phyloP scores from a whole-genome alignment of 176 grass and related monocot species.

The Triticum aestivum region DNA sequence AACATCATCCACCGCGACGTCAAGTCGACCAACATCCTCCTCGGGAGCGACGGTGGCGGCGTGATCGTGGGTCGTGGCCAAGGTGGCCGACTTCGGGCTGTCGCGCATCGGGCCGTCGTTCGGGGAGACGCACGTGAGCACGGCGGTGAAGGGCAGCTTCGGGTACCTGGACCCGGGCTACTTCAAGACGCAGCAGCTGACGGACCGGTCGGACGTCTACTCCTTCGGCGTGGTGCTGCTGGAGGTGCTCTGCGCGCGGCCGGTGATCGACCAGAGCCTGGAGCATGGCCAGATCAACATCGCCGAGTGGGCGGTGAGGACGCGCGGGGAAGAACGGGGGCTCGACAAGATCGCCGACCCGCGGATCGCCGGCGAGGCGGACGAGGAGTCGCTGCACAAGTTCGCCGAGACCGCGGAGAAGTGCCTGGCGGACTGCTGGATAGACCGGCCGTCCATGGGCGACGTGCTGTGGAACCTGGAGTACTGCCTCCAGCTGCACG shows the following conservation, averaged over 20 bases:
- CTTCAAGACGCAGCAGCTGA: slow-evolving; percentile 74
- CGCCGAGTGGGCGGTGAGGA: slow-evolving; percentile 51
- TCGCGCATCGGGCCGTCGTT: slow-evolving; percentile 55
- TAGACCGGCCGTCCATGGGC: not conserved
- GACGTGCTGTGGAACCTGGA: too few relatives aligned
- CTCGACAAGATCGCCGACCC: slow-evolving; percentile 51
- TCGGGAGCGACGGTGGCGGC: slow-evolving; percentile 29
- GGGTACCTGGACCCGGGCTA: slow-evolving; percentile 68
- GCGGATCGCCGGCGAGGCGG: slow-evolving; percentile 25
- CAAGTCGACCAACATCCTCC: slow-evolving; percentile 78
- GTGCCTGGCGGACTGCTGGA: slow-evolving; percentile 51
- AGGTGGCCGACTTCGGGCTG: slow-evolving; percentile 80
- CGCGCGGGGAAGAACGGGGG: not conserved
- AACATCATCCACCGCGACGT: slow-evolving; percentile 83
- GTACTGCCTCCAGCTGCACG: too few relatives aligned
- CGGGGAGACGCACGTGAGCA: slow-evolving; percentile 56
- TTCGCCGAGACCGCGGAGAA: slow-evolving; percentile 52
- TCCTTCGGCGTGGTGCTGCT: slow-evolving; percentile 73
- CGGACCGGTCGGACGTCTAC: slow-evolving; percentile 73
- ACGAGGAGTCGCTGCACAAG: slow-evolving; percentile 53
- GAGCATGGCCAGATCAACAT: slow-evolving; percentile 47
- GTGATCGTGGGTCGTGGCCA: slow-evolving; percentile 34
- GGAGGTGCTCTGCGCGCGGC: slow-evolving; percentile 66
- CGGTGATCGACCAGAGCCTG: slow-evolving; percentile 57
- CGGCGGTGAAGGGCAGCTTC: slow-evolving; percentile 67